A percentile compares a stretch with the other conserved stretches of the same genome.
Conservation (phyloP, 2,329 filamentous ascomycete genomes). For the Pseudomassariella vexata region DNA sequence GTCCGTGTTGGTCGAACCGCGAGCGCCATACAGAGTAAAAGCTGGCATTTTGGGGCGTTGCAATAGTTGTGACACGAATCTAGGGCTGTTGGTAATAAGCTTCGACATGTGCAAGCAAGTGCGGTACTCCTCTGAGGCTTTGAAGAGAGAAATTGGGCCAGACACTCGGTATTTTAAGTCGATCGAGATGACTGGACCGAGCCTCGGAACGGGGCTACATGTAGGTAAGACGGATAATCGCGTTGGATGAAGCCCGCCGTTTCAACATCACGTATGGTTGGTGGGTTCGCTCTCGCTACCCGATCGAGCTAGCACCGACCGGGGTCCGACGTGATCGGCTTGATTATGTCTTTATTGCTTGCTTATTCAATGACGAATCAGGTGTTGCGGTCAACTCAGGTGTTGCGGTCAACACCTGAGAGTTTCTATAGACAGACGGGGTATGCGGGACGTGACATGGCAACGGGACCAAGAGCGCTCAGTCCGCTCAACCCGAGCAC, state of each 20-base stretch:
- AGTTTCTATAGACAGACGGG: too few species aligned
- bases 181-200: neutral
- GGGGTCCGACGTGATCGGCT: too few species aligned
- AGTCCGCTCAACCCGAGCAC: too few species aligned
- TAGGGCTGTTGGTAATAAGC: slow-evolving; percentile 15
- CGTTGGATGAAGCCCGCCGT: slow-evolving; percentile 5
- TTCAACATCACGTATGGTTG: slow-evolving; percentile 20
- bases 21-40: slow-evolving; percentile 34
- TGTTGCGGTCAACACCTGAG: too few species aligned
- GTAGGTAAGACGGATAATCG: neutral
- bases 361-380: too few species aligned
- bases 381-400: too few species aligned
- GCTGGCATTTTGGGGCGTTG: slow-evolving; percentile 31
- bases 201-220: neutral
- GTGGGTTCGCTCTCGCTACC: slow-evolving; percentile 25
- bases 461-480: too few species aligned
- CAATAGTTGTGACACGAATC: slow-evolving; percentile 22
- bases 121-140: neutral
- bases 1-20: slow-evolving; percentile 35
- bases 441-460: too few species aligned
- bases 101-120: slow-evolving; percentile 20
- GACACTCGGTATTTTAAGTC: neutral
- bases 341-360: too few species aligned
- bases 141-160: slow-evolving; percentile 1
- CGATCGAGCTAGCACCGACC: slow-evolving; percentile 18